Percentiles rank a stretch among this genome's conserved stretches.
phyloP scores from a whole-genome alignment of 2,329 filamentous ascomycete species.

The Zopfia rhizophila region DNA sequence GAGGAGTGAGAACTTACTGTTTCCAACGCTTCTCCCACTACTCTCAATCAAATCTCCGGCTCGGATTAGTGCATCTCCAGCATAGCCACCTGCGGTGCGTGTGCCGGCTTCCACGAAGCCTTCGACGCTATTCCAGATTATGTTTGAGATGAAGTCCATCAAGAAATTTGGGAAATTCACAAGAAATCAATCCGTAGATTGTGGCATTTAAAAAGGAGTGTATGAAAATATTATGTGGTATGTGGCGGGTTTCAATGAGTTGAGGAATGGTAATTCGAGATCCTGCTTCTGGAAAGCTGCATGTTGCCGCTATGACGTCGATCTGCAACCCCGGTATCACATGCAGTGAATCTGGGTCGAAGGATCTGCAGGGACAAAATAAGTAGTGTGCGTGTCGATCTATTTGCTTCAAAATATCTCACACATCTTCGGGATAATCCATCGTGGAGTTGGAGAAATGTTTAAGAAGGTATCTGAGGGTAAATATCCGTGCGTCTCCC shows the following conservation, averaged over 20 bases:
- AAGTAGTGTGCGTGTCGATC: slow-evolving; percentile 11
- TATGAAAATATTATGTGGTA: too few relatives aligned
- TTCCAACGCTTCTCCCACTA: slow-evolving; percentile 43
- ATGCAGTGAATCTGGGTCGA: neutral
- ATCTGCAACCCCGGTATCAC: neutral
- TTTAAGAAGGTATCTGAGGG: neutral
- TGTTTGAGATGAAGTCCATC: slow-evolving; percentile 50
- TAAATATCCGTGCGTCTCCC: too few relatives aligned
- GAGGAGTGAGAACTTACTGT: slow-evolving; percentile 29
- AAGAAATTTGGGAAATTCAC: too few relatives aligned
- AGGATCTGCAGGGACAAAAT: slow-evolving; percentile 13
- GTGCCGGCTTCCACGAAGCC: slow-evolving; percentile 51
- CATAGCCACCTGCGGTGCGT: slow-evolving; percentile 48
- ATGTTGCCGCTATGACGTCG: slow-evolving; percentile 11
- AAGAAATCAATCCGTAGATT: too few relatives aligned
- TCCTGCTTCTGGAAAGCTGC: neutral
- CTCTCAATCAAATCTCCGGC: slow-evolving; percentile 51
- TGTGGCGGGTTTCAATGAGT: too few relatives aligned
- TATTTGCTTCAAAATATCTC: slow-evolving; percentile 5
- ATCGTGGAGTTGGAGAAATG: neutral
- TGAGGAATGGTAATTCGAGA: too few relatives aligned
- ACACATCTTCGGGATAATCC: neutral
- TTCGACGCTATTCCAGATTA: slow-evolving; percentile 50
- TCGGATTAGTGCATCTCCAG: slow-evolving; percentile 50
- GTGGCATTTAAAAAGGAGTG: too few relatives aligned